A percentile compares a stretch with the other conserved stretches of the same genome.
Conservation (phyloP, 306 rosid genomes). For the Alnus rubra region DNA sequence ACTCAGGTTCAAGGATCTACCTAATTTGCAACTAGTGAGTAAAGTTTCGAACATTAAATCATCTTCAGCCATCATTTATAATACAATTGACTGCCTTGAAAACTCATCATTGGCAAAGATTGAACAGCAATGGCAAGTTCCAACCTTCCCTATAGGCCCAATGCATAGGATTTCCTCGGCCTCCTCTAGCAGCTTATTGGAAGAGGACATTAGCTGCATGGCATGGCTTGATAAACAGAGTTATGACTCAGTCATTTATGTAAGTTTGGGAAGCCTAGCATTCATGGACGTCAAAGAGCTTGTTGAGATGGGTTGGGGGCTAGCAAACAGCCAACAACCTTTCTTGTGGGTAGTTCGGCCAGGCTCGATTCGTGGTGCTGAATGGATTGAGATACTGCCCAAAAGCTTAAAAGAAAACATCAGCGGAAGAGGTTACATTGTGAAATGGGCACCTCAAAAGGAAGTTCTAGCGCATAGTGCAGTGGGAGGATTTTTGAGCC, state of each 20-base stretch:
- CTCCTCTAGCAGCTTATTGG: slow-evolving; percentile 20
- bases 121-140: slow-evolving; percentile 17
- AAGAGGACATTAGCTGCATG: slow-evolving; percentile 30
- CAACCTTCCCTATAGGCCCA: slow-evolving; percentile 52
- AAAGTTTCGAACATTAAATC: slow-evolving; percentile 10
- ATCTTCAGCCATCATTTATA: slow-evolving; percentile 42
- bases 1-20: slow-evolving; percentile 58
- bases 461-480: slow-evolving; percentile 40
- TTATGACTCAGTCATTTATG: slow-evolving; percentile 22
- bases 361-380: slow-evolving; percentile 7
- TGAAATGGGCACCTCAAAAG: slow-evolving; percentile 49
- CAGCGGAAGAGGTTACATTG: slow-evolving; percentile 34
- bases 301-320: slow-evolving; percentile 49
- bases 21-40: background rate
- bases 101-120: slow-evolving; percentile 7
- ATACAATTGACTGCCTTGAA: slow-evolving; percentile 25
- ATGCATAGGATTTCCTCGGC: slow-evolving; percentile 34
- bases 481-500: slow-evolving; percentile 51
- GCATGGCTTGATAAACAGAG: slow-evolving; percentile 33
- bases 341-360: slow-evolving; percentile 50
- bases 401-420: slow-evolving; percentile 16
- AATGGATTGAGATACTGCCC: slow-evolving; percentile 24
- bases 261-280: slow-evolving; percentile 61
- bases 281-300: slow-evolving; percentile 41
- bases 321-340: slow-evolving; percentile 44